Conservation (phyloP, 352 stramenopile species). For the Phytophthora constricta region DNA sequence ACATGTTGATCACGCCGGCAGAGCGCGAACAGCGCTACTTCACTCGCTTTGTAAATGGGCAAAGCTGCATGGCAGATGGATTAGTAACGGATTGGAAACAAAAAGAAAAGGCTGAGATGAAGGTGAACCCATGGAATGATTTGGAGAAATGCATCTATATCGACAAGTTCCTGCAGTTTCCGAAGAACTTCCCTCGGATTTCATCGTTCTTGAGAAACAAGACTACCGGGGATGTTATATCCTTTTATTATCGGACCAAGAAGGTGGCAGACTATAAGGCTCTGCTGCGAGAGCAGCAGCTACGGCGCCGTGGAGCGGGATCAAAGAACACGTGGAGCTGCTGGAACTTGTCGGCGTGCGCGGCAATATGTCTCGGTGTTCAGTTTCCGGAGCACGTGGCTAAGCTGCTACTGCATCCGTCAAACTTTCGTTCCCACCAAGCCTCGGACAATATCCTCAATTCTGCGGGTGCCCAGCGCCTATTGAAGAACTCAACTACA, state of each 20-base stretch:
- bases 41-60: constrained; percentile 54
- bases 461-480: constrained; percentile 64
- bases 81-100: constrained; percentile 66
- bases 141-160: constrained; percentile 99
- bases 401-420: constrained; percentile 74
- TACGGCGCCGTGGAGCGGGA: constrained; percentile 77
- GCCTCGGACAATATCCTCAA: constrained; percentile 88
- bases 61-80: constrained; percentile 73
- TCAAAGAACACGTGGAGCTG: constrained; percentile 92
- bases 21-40: constrained; percentile 66
- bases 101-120: constrained; percentile 70
- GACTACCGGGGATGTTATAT: constrained; percentile 95
- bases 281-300: constrained; percentile 89
- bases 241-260: constrained; percentile 99
- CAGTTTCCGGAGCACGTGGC: constrained; percentile 75
- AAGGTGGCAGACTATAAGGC: constrained; percentile 98
- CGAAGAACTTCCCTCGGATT: constrained; percentile 99
- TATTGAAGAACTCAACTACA: constrained; percentile 39
- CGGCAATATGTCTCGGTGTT: constrained; percentile 83
- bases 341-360: constrained; percentile 86
- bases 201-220: constrained; percentile 95
- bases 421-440: constrained; percentile 88
- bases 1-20: constrained; percentile 78
- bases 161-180: constrained; percentile 98
- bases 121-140: constrained; percentile 97